Conservation (phyloP, 2,329 filamentous ascomycete species). For the Torrubiella hemipterigena region DNA sequence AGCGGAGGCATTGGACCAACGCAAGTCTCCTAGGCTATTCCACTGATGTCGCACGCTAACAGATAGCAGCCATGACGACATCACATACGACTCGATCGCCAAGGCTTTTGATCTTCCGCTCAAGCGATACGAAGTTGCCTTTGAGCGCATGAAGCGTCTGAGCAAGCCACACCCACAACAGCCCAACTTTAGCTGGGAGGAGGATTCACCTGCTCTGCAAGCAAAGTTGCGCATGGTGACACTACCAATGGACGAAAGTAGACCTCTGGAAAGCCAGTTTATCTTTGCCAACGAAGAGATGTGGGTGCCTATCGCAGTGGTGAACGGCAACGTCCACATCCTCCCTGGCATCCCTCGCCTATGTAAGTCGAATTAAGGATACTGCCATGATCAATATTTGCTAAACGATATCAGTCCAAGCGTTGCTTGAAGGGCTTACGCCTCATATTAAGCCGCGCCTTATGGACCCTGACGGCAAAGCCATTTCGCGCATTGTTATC, state of each 20-base stretch:
- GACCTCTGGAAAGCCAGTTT: conserved; percentile 57
- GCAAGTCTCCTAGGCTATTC: conserved; percentile 34
- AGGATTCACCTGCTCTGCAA: conserved; percentile 59
- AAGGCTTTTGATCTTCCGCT: conserved; percentile 74
- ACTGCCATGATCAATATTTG: not conserved
- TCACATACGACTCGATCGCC: conserved; percentile 89
- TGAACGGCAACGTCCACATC: conserved; percentile 90
- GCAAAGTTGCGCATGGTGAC: conserved; percentile 88
- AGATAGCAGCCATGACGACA: conserved; percentile 73
- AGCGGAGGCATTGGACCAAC: conserved; percentile 91
- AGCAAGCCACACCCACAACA: conserved; percentile 63
- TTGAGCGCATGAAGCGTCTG: conserved; percentile 71
- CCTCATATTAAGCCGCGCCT: conserved; percentile 58
- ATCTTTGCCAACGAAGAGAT: conserved; percentile 69
- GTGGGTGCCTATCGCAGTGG: conserved; percentile 82
- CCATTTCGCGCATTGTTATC: conserved; percentile 66
- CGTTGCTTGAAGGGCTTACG: conserved; percentile 65
- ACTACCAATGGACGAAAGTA: conserved; percentile 61
- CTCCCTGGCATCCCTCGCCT: conserved; percentile 79
- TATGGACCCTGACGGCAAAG: conserved; percentile 68
- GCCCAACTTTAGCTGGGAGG: conserved; percentile 70
- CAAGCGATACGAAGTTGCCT: conserved; percentile 64
- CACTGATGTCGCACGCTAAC: conserved; percentile 8
- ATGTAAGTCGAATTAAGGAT: conserved; percentile 32
- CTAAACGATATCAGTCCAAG: conserved; percentile 41